phyloP scores from a whole-genome alignment of 2,329 filamentous ascomycete species.

The Coniochaeta sp. region DNA sequence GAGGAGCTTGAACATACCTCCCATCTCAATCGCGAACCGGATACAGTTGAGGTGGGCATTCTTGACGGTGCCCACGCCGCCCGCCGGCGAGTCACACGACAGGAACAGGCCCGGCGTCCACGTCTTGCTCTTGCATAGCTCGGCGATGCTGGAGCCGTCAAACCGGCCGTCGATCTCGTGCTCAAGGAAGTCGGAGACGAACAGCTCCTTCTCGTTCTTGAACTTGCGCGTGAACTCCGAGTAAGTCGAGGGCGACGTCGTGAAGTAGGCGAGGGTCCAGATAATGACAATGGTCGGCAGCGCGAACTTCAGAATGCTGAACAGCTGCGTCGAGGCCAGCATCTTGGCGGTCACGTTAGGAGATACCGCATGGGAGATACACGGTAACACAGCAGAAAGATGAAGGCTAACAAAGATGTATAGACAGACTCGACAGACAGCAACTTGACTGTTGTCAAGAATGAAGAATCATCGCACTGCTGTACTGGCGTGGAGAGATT shows the following conservation, averaged over 20 bases:
- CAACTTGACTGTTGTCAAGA: neutral
- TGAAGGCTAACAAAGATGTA: neutral
- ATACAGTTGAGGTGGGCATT: constrained; percentile 38
- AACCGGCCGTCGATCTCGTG: constrained; percentile 24
- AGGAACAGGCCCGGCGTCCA: constrained; percentile 35
- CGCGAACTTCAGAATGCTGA: constrained; percentile 18
- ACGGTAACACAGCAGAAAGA: neutral
- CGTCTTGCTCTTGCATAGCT: constrained; percentile 26
- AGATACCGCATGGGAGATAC: neutral
- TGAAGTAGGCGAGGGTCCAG: constrained; percentile 19
- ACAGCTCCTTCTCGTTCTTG: constrained; percentile 23
- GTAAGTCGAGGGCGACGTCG: constrained; percentile 14
- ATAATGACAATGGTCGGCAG: constrained; percentile 14
- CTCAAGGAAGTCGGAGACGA: constrained; percentile 24
- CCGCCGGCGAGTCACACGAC: constrained; percentile 33
- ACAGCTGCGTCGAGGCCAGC: constrained; percentile 17
- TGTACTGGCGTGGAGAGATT: neutral
- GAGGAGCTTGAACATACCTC: constrained; percentile 25
- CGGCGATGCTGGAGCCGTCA: constrained; percentile 21
- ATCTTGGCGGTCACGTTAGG: constrained; percentile 12
- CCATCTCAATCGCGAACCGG: constrained; percentile 38
- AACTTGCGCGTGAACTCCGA: constrained; percentile 25
- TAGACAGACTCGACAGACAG: neutral
- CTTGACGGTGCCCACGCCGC: constrained; percentile 35
- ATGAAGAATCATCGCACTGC: neutral